Base-by-base conservation (phyloP, 23 red algal genomes). In the Gracilaria vermiculophylla region DNA sequence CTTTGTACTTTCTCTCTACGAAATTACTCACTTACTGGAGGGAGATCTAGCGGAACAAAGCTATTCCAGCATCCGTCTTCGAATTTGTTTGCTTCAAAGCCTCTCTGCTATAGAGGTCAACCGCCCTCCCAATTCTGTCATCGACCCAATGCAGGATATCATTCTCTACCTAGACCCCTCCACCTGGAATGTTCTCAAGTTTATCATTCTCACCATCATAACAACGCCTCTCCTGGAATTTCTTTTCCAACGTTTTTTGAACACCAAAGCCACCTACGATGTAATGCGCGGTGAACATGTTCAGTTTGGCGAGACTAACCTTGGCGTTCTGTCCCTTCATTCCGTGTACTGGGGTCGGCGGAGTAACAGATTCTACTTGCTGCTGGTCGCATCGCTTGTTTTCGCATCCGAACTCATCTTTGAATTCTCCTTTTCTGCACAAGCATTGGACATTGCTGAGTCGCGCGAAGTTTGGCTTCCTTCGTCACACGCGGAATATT, bases 191-290 rank as follows among this genome's bases (percentile, higher is more conserved):
- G 64, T 69, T 41, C 64, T 69, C 64, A 69, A 69, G 21, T 69
- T 69, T 16, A 25, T 69, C 64, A 69, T 69, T 21, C 64, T 69
- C 34, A 41, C 64, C 64, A 69, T 69, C 34, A 69, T 69, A 69
- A 41, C 33, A 41, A 69, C 64, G 15, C 64, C 64, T 29, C 35
- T 69, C 21, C 64, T 69, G 13, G 64, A 69, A 69, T 42, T 69
- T 29, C 2, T 69, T 13, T 42, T 69, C 14, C 64, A 69, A 41
- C 64, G 34, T 41, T 25, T 69, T 34, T 39, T 69, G 32, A 42
- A 69, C 34, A 69, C 33, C 35, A 69, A 69, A 16, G 64, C 64
- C 4, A 69, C 64, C 2, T 69, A 69, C 14, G 64, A 69, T 69
- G 64, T 69, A 25, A 5, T 69, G 14, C 64, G 34, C 34, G 64